Evolutionary conservation across 352 stramenopile species (phyloP).

Genomic region (Paralagenidium karlingii): DNA sequence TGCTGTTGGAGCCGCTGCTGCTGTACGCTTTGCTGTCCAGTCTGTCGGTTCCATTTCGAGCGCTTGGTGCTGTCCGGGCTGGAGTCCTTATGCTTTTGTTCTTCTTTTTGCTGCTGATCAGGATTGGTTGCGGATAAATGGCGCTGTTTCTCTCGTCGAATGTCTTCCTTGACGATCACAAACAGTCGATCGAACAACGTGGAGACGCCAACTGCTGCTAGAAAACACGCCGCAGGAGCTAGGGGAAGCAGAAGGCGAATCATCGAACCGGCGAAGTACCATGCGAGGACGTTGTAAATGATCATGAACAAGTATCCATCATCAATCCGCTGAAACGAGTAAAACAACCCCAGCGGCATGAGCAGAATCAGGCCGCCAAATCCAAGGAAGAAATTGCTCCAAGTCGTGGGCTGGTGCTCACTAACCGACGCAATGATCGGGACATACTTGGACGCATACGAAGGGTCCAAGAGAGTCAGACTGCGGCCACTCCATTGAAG

Average conservation of each 20-base stretch:
- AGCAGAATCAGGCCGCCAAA: constrained; percentile 82
- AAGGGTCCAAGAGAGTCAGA: constrained; percentile 86
- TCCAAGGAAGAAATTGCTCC: constrained; percentile 88
- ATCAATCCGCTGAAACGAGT: constrained; percentile 63
- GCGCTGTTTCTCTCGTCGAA: too few relatives aligned
- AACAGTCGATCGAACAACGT: constrained; percentile 34
- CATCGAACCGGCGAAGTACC: constrained; percentile 91
- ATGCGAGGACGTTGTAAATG: constrained; percentile 84
- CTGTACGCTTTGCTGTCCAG: too few relatives aligned
- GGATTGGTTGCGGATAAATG: too few relatives aligned
- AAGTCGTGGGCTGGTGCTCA: constrained; percentile 90
- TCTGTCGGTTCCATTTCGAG: too few relatives aligned
- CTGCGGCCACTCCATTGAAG: constrained; percentile 87
- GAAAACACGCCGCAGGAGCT: constrained; percentile 80
- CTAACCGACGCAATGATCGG: constrained; percentile 92
- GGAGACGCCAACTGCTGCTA: constrained; percentile 77
- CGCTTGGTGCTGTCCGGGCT: too few relatives aligned
- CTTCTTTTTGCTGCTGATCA: too few relatives aligned
- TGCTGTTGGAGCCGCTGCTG: too few relatives aligned
- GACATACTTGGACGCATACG: constrained; percentile 91
- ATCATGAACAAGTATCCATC: constrained; percentile 83
- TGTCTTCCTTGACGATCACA: too few relatives aligned
- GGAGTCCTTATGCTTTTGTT: too few relatives aligned
- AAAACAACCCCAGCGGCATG: constrained; percentile 82
- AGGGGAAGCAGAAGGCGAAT: constrained; percentile 87